Evolutionary conservation across 257 asterid genomes (phyloP).

Genomic region (Petunia secreta): DNA sequence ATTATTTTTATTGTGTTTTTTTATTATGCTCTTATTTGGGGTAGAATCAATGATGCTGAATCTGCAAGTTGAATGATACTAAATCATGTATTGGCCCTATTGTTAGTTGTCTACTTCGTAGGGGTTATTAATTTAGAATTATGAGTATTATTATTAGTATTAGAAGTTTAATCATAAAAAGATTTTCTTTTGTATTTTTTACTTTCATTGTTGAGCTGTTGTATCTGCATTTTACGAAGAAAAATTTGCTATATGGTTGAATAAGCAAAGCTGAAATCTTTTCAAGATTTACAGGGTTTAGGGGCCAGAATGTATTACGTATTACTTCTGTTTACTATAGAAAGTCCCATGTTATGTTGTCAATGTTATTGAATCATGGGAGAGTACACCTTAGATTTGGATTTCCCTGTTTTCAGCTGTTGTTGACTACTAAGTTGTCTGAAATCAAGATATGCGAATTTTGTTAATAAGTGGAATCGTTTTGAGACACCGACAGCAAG

Average conservation of each 20-base stretch:
- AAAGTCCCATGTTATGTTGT: not conserved
- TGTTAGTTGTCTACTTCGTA: not conserved
- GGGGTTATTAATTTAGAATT: not conserved
- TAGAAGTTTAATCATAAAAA: not conserved
- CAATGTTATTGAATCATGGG: not conserved
- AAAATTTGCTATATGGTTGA: not conserved
- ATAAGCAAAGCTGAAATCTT: not conserved
- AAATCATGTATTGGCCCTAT: not conserved
- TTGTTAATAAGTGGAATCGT: too few relatives aligned
- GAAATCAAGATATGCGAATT: too few relatives aligned
- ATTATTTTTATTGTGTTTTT: not conserved
- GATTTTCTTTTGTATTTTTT: not conserved
- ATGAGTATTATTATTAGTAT: not conserved
- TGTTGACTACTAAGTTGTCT: conserved; percentile 17
- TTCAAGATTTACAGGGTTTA: not conserved
- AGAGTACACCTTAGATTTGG: conserved; percentile 3
- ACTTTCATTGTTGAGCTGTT: not conserved
- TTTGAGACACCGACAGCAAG: too few relatives aligned
- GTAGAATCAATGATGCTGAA: conserved; percentile 5
- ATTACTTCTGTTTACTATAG: not conserved
- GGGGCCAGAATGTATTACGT: not conserved
- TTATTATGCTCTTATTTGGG: conserved; percentile 8
- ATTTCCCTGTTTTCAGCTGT: not conserved
- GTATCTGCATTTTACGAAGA: not conserved
- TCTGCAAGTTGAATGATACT: not conserved